These are phyloP conservation scores for Agroathelia rolfsii DNA, from an alignment of 1,284 basidiomycete species.

Conservation along the genomic window DNA sequence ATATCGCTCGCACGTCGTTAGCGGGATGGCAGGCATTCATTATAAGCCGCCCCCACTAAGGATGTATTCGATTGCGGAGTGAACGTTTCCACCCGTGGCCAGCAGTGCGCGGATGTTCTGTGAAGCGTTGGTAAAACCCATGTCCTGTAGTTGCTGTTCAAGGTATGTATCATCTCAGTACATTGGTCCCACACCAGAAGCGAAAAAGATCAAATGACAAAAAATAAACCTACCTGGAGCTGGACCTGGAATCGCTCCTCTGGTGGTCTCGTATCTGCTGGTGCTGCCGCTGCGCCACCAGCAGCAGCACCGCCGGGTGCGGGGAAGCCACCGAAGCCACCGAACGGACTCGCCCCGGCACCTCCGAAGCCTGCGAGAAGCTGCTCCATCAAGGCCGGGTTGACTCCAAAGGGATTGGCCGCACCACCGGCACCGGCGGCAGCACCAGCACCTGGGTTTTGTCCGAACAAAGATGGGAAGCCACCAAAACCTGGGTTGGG, in stretches of 20 bases:
- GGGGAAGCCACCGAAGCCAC: slow-evolving; percentile 27
- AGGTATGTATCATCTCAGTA: slow-evolving; percentile 4
- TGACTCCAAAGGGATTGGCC: slow-evolving; percentile 28
- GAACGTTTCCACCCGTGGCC: slow-evolving; percentile 82
- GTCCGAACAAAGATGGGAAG: slow-evolving; percentile 9
- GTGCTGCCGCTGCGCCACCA: slow-evolving; percentile 27
- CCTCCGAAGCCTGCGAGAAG: slow-evolving; percentile 28
- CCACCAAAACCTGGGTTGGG: slow-evolving; percentile 15
- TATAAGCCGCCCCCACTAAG: slow-evolving; percentile 66
- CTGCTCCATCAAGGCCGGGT: slow-evolving; percentile 42
- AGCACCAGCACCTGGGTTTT: slow-evolving; percentile 12
- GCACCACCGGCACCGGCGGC: slow-evolving; percentile 18
- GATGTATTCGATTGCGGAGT: slow-evolving; percentile 87
- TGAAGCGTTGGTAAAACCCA: slow-evolving; percentile 76
- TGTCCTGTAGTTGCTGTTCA: slow-evolving; percentile 73
- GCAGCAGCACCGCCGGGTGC: slow-evolving; percentile 20
- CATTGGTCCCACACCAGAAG: slow-evolving; percentile 1
- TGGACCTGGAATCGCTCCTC: slow-evolving; percentile 88
- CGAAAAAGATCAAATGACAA: neutral
- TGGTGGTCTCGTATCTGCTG: slow-evolving; percentile 63
- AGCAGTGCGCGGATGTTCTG: slow-evolving; percentile 86
- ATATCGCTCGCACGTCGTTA: no score
- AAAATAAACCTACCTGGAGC: slow-evolving; percentile 43
- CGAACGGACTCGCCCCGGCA: slow-evolving; percentile 19
- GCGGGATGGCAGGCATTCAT: slow-evolving; percentile 2